phyloP scores from a whole-genome alignment of 768 basidiomycete genomes.

The Pisolithus sp. region DNA sequence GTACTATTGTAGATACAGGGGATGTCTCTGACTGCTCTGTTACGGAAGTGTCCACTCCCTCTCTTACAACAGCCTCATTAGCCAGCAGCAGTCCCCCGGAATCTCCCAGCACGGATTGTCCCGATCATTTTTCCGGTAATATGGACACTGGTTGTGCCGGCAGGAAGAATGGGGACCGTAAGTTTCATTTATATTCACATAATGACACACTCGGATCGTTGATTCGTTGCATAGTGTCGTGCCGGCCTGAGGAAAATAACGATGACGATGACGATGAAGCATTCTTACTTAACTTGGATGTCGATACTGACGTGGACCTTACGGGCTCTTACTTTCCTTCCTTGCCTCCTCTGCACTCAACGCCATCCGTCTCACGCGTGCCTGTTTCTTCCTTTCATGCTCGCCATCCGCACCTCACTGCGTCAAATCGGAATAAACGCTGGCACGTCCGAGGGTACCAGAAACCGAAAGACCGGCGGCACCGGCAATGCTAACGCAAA shows the following conservation, averaged over 20 bases:
- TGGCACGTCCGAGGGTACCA: no score
- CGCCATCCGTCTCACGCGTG: background rate
- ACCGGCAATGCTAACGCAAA: no score
- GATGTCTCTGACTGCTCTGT: constrained; percentile 6
- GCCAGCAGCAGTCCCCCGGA: constrained; percentile 8
- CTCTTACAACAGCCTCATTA: constrained; percentile 9
- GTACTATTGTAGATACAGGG: background rate
- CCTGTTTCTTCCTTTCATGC: constrained; percentile 3
- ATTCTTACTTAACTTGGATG: constrained; percentile 7
- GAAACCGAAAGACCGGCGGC: no score
- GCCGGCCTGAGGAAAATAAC: background rate
- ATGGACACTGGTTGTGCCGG: background rate
- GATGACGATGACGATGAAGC: background rate
- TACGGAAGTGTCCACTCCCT: constrained; percentile 9
- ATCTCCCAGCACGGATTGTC: background rate
- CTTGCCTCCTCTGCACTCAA: background rate
- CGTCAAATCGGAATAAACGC: background rate
- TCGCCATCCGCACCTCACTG: constrained; percentile 1
- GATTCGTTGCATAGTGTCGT: background rate
- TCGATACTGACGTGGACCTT: constrained; percentile 6
- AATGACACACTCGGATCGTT: background rate
- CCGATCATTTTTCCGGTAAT: background rate
- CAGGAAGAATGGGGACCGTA: background rate
- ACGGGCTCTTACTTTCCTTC: constrained; percentile 4
- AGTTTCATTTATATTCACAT: background rate